Base-by-base conservation (phyloP, 2,329 filamentous ascomycete genomes). In the Trichoderma sp. region DNA sequence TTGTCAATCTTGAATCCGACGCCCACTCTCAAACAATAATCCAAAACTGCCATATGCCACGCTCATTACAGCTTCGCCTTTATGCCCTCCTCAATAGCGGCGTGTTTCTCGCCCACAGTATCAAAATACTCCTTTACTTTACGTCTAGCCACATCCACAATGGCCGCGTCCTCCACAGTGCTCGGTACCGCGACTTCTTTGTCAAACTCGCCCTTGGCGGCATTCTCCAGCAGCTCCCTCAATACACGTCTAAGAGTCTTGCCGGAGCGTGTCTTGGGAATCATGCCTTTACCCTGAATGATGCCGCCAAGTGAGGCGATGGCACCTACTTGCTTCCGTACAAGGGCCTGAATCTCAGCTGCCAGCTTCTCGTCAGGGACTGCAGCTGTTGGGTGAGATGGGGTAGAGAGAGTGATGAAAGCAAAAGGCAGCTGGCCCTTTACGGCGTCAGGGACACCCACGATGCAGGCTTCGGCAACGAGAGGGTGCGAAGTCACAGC, bases 351-450 rank as follows among this genome's bases (percentile, higher is more conserved):
- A 53, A 96, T 89, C 79, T 95, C 92, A n/a, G 77, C 74, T 18
- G 81, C 79, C 7, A 89, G 77, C 58, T 82, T 71, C 2, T 79
- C 74, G 36, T 86, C 83, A 0, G 86, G 86, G 4, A 87, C 80
- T 11, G 87, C 88, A 9, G 85, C 86, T 2, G 80, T 75, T 5
- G 84, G 87, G 79, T 88, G 86, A 4, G 85, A 79, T 14, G 85
- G 76, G 2, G 79, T 78, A 3, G 82, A 83, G 21, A 86, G 82
- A 0, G 86, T 91, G 76, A 97, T 86, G 79, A 98, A 97, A 11
- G 94, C 95, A 78, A 98, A 97, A 0, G 95, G 95, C 6, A 97
- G 87, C 77, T 97, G 94, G 21, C 95, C 95, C 80, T 98, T 98
- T 57, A 97, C 85, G 0, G 89, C 81, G 78, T 98, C 95, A 0